A percentile compares a stretch with the other conserved stretches of the same genome.
These are phyloP conservation scores for Phylloporus arenicola DNA, from an alignment of 768 basidiomycete species.

Conservation along the genomic window DNA sequence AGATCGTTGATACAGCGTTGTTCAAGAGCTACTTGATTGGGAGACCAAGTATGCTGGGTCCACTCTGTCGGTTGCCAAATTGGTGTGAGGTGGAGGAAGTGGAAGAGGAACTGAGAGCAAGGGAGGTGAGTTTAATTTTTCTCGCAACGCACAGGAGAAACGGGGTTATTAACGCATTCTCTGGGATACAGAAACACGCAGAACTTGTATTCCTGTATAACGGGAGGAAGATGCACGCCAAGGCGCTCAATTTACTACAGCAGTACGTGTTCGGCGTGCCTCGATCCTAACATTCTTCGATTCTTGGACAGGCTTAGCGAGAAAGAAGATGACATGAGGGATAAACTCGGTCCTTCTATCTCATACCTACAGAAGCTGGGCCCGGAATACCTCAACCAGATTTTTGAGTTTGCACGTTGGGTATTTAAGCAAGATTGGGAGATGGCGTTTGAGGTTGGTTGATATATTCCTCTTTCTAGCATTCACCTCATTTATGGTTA, in stretches of 20 bases:
- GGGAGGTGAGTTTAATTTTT: conserved; percentile 50
- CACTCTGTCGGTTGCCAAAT: conserved; percentile 22
- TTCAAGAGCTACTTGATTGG: conserved; percentile 89
- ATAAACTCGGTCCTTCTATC: conserved; percentile 80
- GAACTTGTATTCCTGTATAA: conserved; percentile 90
- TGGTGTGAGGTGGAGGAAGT: conserved; percentile 1
- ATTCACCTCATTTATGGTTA: background rate
- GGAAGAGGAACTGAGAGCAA: background rate
- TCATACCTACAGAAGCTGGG: conserved; percentile 89
- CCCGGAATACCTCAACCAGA: conserved; percentile 70
- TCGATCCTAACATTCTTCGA: background rate
- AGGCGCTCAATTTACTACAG: conserved; percentile 78
- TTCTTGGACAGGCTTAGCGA: conserved; percentile 59
- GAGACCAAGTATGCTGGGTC: conserved; percentile 73
- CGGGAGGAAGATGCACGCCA: conserved; percentile 91
- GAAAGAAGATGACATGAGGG: conserved; percentile 68
- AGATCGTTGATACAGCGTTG: conserved; percentile 91
- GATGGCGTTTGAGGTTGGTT: conserved; percentile 68
- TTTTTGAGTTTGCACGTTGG: conserved; percentile 83
- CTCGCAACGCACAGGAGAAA: too few species aligned
- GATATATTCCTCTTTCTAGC: background rate
- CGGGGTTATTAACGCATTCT: background rate
- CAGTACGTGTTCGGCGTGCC: conserved; percentile 48
- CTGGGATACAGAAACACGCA: conserved; percentile 65
- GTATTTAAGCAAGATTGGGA: conserved; percentile 68